A percentile compares a stretch with the other conserved stretches of the same genome.
Conservation (phyloP, 116 monocot species). For the Cymodocea nodosa region DNA sequence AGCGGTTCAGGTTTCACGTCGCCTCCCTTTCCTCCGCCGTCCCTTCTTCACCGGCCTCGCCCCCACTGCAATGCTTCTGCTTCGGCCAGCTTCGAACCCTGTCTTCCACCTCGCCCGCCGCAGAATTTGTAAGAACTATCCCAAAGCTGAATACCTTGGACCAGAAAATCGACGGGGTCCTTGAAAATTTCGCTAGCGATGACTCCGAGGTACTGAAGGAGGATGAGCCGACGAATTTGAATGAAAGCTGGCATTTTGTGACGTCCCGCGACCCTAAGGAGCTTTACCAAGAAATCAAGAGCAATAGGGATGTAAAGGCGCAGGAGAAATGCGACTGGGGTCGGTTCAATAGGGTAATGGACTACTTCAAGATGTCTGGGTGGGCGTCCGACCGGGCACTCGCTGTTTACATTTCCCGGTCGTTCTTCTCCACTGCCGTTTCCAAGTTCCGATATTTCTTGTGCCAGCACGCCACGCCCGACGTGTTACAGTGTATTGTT, state of each 20-base stretch:
- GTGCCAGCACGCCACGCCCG: slow-evolving; percentile 14
- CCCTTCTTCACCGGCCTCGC: background rate
- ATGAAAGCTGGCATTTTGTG: background rate
- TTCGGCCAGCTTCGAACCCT: background rate
- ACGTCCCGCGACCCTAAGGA: slow-evolving; percentile 15
- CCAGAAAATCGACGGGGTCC: background rate
- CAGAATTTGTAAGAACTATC: background rate
- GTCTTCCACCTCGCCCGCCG: background rate
- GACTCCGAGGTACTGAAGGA: background rate
- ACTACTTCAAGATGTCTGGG: slow-evolving; percentile 47
- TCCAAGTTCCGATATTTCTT: slow-evolving; percentile 44
- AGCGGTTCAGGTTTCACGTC: background rate
- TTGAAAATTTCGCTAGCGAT: background rate
- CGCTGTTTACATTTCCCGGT: slow-evolving; percentile 65
- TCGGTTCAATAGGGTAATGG: slow-evolving; percentile 28
- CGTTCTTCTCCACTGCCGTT: slow-evolving; percentile 59
- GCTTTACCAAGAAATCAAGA: slow-evolving; percentile 27
- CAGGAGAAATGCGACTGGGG: slow-evolving; percentile 15
- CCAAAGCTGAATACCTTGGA: background rate
- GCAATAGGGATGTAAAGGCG: slow-evolving; percentile 1
- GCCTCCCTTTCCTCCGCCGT: background rate
- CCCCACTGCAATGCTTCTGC: background rate
- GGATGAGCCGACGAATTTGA: background rate
- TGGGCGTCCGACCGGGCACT: slow-evolving; percentile 72
- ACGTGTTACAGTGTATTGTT: slow-evolving; percentile 13